Percentiles rank a stretch among this genome's conserved stretches.
Conservation (phyloP, 2,329 filamentous ascomycete species). For the Apiospora sp. region DNA sequence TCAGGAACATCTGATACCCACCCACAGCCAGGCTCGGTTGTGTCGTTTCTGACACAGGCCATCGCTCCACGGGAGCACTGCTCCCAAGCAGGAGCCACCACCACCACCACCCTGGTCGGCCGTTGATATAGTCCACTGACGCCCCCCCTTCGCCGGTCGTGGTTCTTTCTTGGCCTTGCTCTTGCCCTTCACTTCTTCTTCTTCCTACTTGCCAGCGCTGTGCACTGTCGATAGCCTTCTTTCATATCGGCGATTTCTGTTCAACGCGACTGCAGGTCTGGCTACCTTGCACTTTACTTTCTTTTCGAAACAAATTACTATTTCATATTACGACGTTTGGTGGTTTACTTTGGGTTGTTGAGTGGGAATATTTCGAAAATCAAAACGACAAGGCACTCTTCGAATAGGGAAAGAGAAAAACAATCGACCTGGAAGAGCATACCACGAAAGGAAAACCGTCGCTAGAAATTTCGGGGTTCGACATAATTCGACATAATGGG, state of each 20-base stretch:
- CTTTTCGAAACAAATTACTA: slow-evolving; percentile 36
- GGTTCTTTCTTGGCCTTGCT: slow-evolving; percentile 29
- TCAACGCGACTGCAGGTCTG: slow-evolving; percentile 58
- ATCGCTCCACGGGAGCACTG: slow-evolving; percentile 37
- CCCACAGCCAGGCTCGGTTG: slow-evolving; percentile 43
- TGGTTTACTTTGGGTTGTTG: slow-evolving; percentile 30
- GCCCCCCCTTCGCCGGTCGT: background rate
- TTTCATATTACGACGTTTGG: slow-evolving; percentile 33
- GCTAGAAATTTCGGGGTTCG: slow-evolving; percentile 29
- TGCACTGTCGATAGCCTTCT: slow-evolving; percentile 62
- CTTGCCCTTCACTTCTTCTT: slow-evolving; percentile 42
- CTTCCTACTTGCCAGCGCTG: slow-evolving; percentile 51
- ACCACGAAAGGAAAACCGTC: slow-evolving; percentile 23
- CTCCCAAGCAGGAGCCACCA: slow-evolving; percentile 42
- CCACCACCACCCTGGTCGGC: slow-evolving; percentile 35
- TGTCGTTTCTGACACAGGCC: slow-evolving; percentile 46
- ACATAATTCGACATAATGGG: slow-evolving; percentile 70
- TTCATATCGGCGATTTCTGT: slow-evolving; percentile 54
- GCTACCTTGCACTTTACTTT: slow-evolving; percentile 54
- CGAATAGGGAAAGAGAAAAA: slow-evolving; percentile 25
- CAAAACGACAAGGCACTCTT: background rate
- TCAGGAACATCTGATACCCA: slow-evolving; percentile 50
- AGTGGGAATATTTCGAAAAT: slow-evolving; percentile 29
- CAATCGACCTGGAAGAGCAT: slow-evolving; percentile 26
- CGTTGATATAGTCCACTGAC: slow-evolving; percentile 20